Evolutionary conservation across 176 grass and related monocot species (phyloP).

Genomic region (Carex kokanica): DNA sequence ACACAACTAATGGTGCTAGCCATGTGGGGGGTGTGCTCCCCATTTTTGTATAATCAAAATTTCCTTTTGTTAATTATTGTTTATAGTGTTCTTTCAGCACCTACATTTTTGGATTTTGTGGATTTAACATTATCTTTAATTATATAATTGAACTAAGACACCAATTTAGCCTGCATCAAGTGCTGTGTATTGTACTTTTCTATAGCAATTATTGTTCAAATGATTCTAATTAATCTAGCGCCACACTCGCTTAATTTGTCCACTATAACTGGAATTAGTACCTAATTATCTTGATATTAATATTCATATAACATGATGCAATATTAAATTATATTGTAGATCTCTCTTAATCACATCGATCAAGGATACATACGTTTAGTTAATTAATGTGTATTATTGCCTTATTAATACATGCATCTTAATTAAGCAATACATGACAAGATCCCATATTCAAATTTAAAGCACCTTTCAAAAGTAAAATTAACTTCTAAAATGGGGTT

Average conservation of each 20-base stretch:
- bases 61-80: conserved; percentile 6
- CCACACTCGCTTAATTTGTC: conserved; percentile 13
- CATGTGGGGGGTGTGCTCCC: conserved; percentile 35
- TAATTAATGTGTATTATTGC: background rate
- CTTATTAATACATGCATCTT: background rate
- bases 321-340: background rate
- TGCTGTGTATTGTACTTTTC: conserved; percentile 25
- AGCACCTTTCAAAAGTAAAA: background rate
- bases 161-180: conserved; percentile 3
- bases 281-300: background rate
- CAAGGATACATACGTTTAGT: too few species aligned
- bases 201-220: conserved; percentile 26
- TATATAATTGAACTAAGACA: conserved; percentile 11
- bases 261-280: conserved; percentile 14
- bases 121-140: background rate
- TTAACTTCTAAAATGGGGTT: background rate
- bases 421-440: background rate
- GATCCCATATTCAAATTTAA: background rate
- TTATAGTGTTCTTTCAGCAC: conserved; percentile 22
- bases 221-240: conserved; percentile 24
- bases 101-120: conserved; percentile 29
- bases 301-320: background rate
- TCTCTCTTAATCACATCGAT: background rate
- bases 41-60: conserved; percentile 22
- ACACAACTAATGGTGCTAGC: conserved; percentile 34